phyloP scores from a whole-genome alignment of 371 early-diverging fungal genomes.

The Haplosporangium sp. region DNA sequence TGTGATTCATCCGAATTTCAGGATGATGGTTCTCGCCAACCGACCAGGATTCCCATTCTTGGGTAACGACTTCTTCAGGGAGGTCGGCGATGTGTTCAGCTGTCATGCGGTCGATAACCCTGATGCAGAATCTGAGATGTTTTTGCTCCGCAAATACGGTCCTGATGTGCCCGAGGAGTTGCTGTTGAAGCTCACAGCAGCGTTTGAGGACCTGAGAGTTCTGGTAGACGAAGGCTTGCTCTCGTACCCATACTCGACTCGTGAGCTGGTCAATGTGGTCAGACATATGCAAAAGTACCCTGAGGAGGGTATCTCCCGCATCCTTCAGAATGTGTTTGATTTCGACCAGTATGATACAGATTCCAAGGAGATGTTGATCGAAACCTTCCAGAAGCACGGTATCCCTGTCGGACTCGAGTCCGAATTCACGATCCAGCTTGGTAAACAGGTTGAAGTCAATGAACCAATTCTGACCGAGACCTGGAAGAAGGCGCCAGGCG shows the following conservation, averaged over 20 bases:
- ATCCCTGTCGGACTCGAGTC: conserved; percentile 82
- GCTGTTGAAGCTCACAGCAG: conserved; percentile 71
- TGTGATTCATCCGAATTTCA: conserved; percentile 77
- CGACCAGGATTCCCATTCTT: conserved; percentile 80
- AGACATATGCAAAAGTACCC: conserved; percentile 82
- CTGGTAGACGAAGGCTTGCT: conserved; percentile 84
- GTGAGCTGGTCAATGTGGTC: conserved; percentile 86
- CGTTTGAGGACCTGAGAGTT: conserved; percentile 81
- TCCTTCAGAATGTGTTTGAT: conserved; percentile 86
- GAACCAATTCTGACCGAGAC: conserved; percentile 68
- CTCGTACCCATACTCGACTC: conserved; percentile 88
- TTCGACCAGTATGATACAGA: conserved; percentile 82
- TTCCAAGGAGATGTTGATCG: conserved; percentile 73
- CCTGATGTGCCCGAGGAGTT: conserved; percentile 78
- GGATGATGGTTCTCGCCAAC: conserved; percentile 89
- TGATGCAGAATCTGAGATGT: conserved; percentile 80
- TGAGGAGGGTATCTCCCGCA: conserved; percentile 77
- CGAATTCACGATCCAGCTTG: conserved; percentile 74
- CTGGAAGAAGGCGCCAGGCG: conserved; percentile 62
- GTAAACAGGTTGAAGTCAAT: conserved; percentile 63
- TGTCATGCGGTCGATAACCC: conserved; percentile 88
- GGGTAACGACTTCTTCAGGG: conserved; percentile 88
- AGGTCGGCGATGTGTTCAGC: conserved; percentile 84
- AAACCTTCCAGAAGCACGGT: conserved; percentile 82
- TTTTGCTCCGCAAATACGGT: conserved; percentile 76